A percentile compares a stretch with the other conserved stretches of the same genome.
phyloP scores from a whole-genome alignment of 2,329 filamentous ascomycete species.

The Harringtonia lauricola region DNA sequence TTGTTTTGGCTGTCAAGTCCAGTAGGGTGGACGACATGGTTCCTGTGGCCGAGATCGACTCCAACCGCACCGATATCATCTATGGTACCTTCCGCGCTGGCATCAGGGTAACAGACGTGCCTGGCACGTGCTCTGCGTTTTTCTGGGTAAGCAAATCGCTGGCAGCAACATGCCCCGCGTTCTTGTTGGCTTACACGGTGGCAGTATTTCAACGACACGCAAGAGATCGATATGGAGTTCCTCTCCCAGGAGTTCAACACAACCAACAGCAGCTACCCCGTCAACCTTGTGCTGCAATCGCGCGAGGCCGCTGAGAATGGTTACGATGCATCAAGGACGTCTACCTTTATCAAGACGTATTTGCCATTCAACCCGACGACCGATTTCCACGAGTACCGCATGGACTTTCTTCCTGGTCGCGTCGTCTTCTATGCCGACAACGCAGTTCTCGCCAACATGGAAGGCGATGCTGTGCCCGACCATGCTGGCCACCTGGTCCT shows the following conservation, averaged over 20 bases:
- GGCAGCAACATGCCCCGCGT: too few relatives aligned
- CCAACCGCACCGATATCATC: constrained; percentile 47
- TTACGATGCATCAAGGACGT: constrained; percentile 50
- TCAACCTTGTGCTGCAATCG: constrained; percentile 70
- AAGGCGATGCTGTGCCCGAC: constrained; percentile 44
- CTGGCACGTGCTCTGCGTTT: constrained; percentile 66
- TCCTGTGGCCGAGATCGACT: constrained; percentile 52
- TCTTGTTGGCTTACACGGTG: not conserved
- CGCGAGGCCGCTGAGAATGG: constrained; percentile 44
- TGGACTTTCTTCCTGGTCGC: constrained; percentile 55
- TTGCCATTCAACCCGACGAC: constrained; percentile 56
- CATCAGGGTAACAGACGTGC: constrained; percentile 49
- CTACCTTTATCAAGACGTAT: constrained; percentile 43
- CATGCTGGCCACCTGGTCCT: constrained; percentile 55
- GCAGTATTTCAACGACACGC: constrained; percentile 67
- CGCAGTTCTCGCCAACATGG: constrained; percentile 42
- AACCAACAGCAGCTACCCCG: constrained; percentile 37
- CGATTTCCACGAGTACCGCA: constrained; percentile 66
- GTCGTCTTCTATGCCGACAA: constrained; percentile 64
- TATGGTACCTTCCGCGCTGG: constrained; percentile 60
- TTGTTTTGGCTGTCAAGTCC: constrained; percentile 45
- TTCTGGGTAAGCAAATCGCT: constrained; percentile 49
- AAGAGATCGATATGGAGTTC: constrained; percentile 76
- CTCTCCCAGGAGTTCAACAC: constrained; percentile 53
- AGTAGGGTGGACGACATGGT: constrained; percentile 39